phyloP scores from a whole-genome alignment of 441 rosid genomes.

The Flueggea neowawraea region DNA sequence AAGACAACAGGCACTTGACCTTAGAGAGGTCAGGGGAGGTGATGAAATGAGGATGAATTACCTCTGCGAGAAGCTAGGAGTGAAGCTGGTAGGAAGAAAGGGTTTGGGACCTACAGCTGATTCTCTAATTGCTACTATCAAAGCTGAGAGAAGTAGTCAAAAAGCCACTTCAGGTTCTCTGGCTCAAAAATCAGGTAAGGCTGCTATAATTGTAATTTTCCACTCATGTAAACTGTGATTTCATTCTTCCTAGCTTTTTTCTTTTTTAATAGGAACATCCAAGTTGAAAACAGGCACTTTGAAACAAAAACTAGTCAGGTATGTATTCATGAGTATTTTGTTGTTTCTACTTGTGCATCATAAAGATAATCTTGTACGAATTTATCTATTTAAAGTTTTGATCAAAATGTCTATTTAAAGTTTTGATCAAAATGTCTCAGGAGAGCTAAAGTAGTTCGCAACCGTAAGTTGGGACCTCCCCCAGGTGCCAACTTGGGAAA shows the following conservation, averaged over 20 bases:
- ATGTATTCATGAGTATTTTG: conserved; percentile 8
- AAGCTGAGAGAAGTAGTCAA: conserved; percentile 76
- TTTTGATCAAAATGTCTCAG: conserved; percentile 29
- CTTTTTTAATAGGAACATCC: conserved; percentile 37
- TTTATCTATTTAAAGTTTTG: not conserved
- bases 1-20: conserved; percentile 81
- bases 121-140: conserved; percentile 80
- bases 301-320: conserved; percentile 79
- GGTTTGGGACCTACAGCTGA: conserved; percentile 86
- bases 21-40: conserved; percentile 95
- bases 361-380: not conserved
- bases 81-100: conserved; percentile 83
- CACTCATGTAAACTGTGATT: not conserved
- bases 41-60: conserved; percentile 80
- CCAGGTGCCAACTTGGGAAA: conserved; percentile 22
- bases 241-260: not conserved
- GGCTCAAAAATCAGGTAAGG: conserved; percentile 61
- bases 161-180: conserved; percentile 49
- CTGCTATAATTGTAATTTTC: not conserved
- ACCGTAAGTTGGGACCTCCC: conserved; percentile 22
- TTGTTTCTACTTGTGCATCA: not conserved
- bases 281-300: conserved; percentile 54
- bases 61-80: conserved; percentile 76
- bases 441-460: conserved; percentile 63
- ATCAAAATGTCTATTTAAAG: conserved; percentile 6